Evolutionary conservation across 2,329 filamentous ascomycete genomes (phyloP), one percentile per base, ranked within the genome.

Genomic region (Sporothrix dimorphospora): DNA sequence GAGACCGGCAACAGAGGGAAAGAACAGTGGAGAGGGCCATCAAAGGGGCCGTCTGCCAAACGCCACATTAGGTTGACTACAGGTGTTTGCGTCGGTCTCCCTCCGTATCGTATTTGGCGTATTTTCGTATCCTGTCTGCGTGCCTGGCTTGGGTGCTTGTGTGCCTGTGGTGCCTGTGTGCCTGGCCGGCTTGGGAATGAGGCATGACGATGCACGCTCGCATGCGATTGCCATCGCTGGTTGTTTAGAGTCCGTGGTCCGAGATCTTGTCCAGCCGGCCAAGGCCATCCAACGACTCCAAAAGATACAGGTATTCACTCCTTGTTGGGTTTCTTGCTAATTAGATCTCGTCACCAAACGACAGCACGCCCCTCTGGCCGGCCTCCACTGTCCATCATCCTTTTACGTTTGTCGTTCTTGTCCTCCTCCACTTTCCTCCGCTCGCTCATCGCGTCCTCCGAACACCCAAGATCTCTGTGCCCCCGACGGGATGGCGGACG

Each of bases 31-130:
- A 12, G 16, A 38, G 30, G 57, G 57, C 34, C 57, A 19, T 9
- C 6, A 21, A 11, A 27, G 16, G 8, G 34, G 30, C 14, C 30
- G 5, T 53, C 34, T 61, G 34, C 57, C 30, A 61, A 30, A 40
- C 57, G 57, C 57, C 55, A 59, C 55, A 59, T 4, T 38, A 59
- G 55, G 30, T 59, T 59, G 55, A 40, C 55, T 59, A 12, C 55
- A 38, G 42, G 55, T n/a, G 55, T 1, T 21, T 19, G 24, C 38
- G 24, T 40, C 19, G n/a, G 30, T 59, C 27, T 61, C n/a, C 16
- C 49, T 53, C 49, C 57, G 7, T 14, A 11, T 61, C 57, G 34
- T 61, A 21, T 61, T 9, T 30, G 12, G 30, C 57, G 57, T 40
- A 61, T 61, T 19, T 19, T 59, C 9, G 21, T 27, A n/a, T n/a